Base-by-base conservation (phyloP, 2,329 filamentous ascomycete species). In the Hypoxylon sp. region DNA sequence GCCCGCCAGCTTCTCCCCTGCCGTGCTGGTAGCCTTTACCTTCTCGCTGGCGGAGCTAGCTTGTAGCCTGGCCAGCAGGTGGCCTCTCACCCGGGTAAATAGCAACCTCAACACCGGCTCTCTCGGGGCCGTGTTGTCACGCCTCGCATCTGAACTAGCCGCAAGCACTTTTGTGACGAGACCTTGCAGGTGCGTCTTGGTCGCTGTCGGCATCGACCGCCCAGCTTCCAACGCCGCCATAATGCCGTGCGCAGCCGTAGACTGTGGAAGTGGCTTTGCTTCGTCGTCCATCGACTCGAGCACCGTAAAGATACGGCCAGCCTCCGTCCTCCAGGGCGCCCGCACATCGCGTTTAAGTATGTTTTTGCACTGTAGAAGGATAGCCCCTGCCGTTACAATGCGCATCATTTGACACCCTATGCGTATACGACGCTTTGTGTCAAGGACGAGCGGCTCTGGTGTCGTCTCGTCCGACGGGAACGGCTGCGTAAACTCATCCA, bases 331-430 rank as follows among this genome's bases (percentile, higher is more conserved):
- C 91, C 91, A 95, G 17, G 88, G 86, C 10, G 84, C 83, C 40
- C 91, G 86, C 3, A 92, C 89, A 69, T 94, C 90, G 13, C 91
- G 86, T 75, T 92, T 93, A 26, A 95, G 82, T 6, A 94, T 79
- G 66, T 92, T 94, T 78, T 95, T 95, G 73, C 88, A 89, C 48
- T 92, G 91, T 11, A 94, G 77, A 23, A 93, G 78, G 43, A 94
- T 88, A 0, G 90, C 88, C 1, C 88, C 89, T 3, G 89, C 84
- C 1, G 89, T 89, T 18, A 90, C 84, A 66, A 94, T 88, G 40
- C 86, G 83, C 41, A 88, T 75, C 0, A 86, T 80, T 55, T 86
- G 79, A 21, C 76, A 72, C 7, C 86, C 83, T 43, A 86, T 81
- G 18, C 80, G 79, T 2, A 77, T 73, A 37, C 91, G 83, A 13